A percentile compares a stretch with the other conserved stretches of the same genome.
These are phyloP conservation scores for Colletotrichum shisoi DNA, from an alignment of 2,329 filamentous ascomycete genomes.

Conservation along the genomic window DNA sequence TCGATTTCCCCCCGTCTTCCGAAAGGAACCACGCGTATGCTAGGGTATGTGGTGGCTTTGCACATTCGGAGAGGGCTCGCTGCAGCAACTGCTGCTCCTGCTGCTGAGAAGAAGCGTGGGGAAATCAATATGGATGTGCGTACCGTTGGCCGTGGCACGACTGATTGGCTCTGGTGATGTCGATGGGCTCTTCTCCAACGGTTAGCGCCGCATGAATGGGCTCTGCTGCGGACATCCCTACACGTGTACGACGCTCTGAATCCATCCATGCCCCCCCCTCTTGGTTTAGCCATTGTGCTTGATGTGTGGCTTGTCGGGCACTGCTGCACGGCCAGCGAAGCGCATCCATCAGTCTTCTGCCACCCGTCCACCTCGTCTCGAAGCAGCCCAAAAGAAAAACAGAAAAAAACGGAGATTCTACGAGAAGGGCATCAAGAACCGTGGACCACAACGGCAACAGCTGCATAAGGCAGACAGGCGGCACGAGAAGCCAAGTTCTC, in stretches of 20 bases:
- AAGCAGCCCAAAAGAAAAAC: background rate
- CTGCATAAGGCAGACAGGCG: background rate
- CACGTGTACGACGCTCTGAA: too few relatives aligned
- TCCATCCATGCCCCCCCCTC: background rate
- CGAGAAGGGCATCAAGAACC: background rate
- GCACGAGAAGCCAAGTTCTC: background rate
- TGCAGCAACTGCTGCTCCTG: background rate
- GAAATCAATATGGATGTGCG: background rate
- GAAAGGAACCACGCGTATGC: background rate
- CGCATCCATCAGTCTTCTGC: background rate
- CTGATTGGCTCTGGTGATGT: slow-evolving; percentile 3
- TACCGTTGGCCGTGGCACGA: background rate
- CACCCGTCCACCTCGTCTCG: too few relatives aligned
- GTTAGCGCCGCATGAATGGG: background rate
- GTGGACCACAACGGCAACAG: background rate
- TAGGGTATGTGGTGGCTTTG: slow-evolving; percentile 15
- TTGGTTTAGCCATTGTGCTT: background rate
- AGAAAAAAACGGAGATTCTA: background rate
- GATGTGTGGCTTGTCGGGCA: slow-evolving; percentile 32
- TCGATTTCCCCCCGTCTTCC: background rate
- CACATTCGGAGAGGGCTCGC: slow-evolving; percentile 15
- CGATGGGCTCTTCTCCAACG: background rate
- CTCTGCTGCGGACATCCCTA: slow-evolving; percentile 7
- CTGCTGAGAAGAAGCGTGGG: background rate
- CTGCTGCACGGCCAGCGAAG: slow-evolving; percentile 19